These are phyloP conservation scores for Henningerozyma blattae DNA, from an alignment of 805 yeast genomes.

Conservation along the genomic window DNA sequence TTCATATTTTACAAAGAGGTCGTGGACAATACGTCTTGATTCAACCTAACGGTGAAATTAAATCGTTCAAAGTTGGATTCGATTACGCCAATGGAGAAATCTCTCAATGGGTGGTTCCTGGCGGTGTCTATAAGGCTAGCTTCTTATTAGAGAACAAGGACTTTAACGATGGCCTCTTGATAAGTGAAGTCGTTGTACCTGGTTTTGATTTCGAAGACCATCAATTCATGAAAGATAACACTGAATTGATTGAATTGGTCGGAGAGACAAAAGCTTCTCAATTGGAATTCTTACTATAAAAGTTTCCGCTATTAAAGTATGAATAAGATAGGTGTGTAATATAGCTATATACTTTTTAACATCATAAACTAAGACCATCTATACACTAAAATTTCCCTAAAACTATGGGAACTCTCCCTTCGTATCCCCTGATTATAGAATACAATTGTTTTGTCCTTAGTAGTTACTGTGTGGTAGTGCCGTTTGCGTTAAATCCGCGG, in stretches of 20 bases:
- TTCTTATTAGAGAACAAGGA: conserved; percentile 32
- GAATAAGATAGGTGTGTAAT: no score
- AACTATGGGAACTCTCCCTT: no score
- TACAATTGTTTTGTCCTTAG: no score
- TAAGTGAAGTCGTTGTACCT: conserved; percentile 50
- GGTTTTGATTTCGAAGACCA: conserved; percentile 49
- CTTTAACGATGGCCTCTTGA: conserved; percentile 30
- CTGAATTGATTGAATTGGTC: conserved; percentile 24
- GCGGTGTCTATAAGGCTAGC: conserved; percentile 46
- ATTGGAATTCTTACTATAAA: conserved; percentile 26
- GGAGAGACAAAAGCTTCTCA: conserved; percentile 28
- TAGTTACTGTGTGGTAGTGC: no score
- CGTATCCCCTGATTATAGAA: no score
- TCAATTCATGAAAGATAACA: conserved; percentile 28
- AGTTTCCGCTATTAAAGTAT: no score
- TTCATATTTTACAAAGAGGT: conserved; percentile 44
- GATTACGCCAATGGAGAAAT: conserved; percentile 35
- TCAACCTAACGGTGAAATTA: conserved; percentile 37
- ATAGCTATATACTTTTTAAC: no score
- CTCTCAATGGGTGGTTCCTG: conserved; percentile 54
- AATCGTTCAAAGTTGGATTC: conserved; percentile 42
- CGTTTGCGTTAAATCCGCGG: no score
- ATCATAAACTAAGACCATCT: background rate
- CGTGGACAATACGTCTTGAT: conserved; percentile 43
- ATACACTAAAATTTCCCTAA: background rate